phyloP scores from a whole-genome alignment of 2,329 filamentous ascomycete genomes.

The Aspergillus piperis region DNA sequence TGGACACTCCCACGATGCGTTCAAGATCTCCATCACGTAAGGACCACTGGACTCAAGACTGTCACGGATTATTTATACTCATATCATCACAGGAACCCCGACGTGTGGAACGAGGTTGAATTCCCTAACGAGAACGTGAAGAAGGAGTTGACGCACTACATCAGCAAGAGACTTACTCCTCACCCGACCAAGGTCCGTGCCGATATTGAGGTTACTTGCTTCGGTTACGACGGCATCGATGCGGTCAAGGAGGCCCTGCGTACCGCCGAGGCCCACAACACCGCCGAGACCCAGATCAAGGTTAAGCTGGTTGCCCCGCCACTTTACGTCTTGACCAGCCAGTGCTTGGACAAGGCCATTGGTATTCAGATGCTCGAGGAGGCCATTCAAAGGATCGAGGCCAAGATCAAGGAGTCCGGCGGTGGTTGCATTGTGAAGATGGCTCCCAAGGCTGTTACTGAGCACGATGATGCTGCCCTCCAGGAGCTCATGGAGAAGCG shows the following conservation, averaged over 20 bases:
- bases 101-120: conserved; percentile 89
- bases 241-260: conserved; percentile 92
- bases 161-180: conserved; percentile 93
- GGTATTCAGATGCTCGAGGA: conserved; percentile 85
- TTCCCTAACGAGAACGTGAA: conserved; percentile 85
- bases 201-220: conserved; percentile 94
- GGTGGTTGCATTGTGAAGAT: conserved; percentile 90
- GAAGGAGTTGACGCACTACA: conserved; percentile 91
- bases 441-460: conserved; percentile 98
- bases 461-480: conserved; percentile 95
- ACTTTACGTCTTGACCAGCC: conserved; percentile 92
- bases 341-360: conserved; percentile 86
- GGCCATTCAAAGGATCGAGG: conserved; percentile 83
- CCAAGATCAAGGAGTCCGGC: conserved; percentile 73
- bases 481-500: conserved; percentile 99
- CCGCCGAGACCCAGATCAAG: conserved; percentile 90
- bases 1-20: conserved; percentile 93
- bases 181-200: conserved; percentile 99
- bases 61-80: conserved; percentile 11
- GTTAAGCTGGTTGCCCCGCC: conserved; percentile 98
- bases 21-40: conserved; percentile 98
- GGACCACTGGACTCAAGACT: conserved; percentile 36
- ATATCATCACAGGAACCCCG: conserved; percentile 69
- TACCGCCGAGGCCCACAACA: conserved; percentile 90
- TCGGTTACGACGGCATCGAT: conserved; percentile 96